These are phyloP conservation scores for Cryphonectria japonica DNA, from an alignment of 2,329 filamentous ascomycete genomes.

Conservation along the genomic window DNA sequence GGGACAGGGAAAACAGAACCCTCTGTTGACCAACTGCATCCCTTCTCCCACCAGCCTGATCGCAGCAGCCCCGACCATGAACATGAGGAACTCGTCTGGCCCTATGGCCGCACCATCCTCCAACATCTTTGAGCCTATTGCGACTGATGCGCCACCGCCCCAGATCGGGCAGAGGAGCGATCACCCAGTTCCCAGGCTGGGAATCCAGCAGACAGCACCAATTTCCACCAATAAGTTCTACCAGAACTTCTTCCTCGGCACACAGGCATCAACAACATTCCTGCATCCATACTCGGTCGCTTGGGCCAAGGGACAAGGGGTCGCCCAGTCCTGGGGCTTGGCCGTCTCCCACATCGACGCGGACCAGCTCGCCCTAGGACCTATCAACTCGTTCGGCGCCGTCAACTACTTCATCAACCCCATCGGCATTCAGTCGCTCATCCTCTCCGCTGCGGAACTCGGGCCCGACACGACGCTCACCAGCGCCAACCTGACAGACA, in stretches of 20 bases:
- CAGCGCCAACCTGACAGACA: conserved; percentile 58
- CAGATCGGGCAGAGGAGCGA: conserved; percentile 53
- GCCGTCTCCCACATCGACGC: conserved; percentile 74
- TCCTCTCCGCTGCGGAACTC: conserved; percentile 79
- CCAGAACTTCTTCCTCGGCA: conserved; percentile 77
- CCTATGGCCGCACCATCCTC: conserved; percentile 30
- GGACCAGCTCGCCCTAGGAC: conserved; percentile 69
- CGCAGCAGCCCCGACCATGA: conserved; percentile 22
- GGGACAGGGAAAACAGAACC: conserved; percentile 33
- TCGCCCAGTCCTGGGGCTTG: conserved; percentile 74
- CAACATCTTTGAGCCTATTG: conserved; percentile 63
- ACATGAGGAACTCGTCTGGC: conserved; percentile 35
- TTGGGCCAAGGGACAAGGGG: conserved; percentile 68
- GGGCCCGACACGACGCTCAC: conserved; percentile 60
- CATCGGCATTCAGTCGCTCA: conserved; percentile 77
- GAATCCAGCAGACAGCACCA: conserved; percentile 52
- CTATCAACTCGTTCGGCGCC: conserved; percentile 59
- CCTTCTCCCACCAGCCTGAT: conserved; percentile 24
- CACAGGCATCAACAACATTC: conserved; percentile 70
- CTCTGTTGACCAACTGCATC: conserved; percentile 33
- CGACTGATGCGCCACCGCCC: conserved; percentile 53
- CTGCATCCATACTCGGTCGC: conserved; percentile 74
- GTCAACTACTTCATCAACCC: conserved; percentile 79
- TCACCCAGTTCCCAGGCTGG: conserved; percentile 61
- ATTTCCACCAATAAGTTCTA: conserved; percentile 82